A percentile compares a stretch with the other conserved stretches of the same genome.
These are phyloP conservation scores for Didymella pinodella DNA, from an alignment of 2,329 filamentous ascomycete species.

Conservation along the genomic window DNA sequence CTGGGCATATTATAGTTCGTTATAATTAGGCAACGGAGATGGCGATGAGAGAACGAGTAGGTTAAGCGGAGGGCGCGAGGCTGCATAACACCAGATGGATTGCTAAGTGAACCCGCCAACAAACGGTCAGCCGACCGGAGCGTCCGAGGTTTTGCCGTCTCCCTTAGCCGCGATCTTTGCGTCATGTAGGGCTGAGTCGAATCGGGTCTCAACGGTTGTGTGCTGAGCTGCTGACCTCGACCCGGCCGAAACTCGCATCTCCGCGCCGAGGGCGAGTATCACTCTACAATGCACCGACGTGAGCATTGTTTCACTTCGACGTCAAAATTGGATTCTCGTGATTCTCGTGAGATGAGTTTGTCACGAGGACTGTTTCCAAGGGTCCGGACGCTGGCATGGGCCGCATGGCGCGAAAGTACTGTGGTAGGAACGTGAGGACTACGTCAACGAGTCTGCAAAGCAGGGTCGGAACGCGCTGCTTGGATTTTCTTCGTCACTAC, in stretches of 20 bases:
- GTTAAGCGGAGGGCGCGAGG: neutral
- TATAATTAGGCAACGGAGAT: neutral
- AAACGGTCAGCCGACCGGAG: neutral
- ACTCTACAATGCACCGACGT: neutral
- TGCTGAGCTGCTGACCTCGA: neutral
- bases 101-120: neutral
- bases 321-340: neutral
- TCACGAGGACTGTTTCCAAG: neutral
- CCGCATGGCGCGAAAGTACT: neutral
- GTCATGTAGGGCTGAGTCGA: constrained; percentile 23
- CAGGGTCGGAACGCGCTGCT: neutral
- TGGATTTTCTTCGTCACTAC: constrained; percentile 1
- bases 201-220: constrained; percentile 17
- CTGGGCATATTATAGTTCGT: neutral
- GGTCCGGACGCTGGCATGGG: neutral
- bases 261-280: constrained; percentile 5
- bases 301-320: neutral
- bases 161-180: constrained; percentile 7
- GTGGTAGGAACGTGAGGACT: neutral
- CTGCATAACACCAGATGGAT: neutral
- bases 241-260: constrained; percentile 3
- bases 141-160: neutral
- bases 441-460: constrained; percentile 9
- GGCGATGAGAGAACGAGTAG: constrained; percentile 1
- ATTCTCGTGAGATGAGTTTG: neutral